Base-by-base conservation (phyloP, 257 asterid genomes). In the Sherardia arvensis region DNA sequence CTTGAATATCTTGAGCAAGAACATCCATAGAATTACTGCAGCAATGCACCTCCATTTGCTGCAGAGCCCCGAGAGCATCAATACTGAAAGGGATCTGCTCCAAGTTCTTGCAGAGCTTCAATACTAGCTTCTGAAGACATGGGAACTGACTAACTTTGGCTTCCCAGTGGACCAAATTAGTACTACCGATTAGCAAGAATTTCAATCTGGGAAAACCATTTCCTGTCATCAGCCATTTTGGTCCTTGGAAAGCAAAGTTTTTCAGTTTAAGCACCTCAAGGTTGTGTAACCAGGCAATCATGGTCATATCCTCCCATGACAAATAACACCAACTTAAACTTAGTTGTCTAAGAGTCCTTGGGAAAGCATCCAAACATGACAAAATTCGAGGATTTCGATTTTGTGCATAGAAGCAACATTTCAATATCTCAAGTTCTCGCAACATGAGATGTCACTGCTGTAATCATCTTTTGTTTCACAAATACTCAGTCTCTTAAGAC, bases 221-320 rank as follows among this genome's bases (percentile, higher is more conserved):
- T 22, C 51, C 66, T 21, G 5, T 59, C 5, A 32, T 53, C 5
- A 33, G 27, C 67, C 67, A 68, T 30, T 22, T 27, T 3, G 43
- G 51, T 49, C 73, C 73, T 32, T 45, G 66, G n/a, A 68, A 68
- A 33, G 67, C 66, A 61, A 48, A 32, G 17, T 60, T 49, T 33
- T 68, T 68, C 23, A 68, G 29, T 33, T 68, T 68, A 10, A 68
- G 67, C 9, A 68, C 67, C 59, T 68, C 62, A 8, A 68, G 67
- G 7, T 34, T 68, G 3, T 60, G 72, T 4, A 68, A 25, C 47
- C 1, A 15, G 20, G 62, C 67, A 18, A 68, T 32, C 3, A 20
- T 32, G 15, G 25, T 4, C 53, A 59, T 68, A 8, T 49, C 61
- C 5, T 48, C 17, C 72, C 72, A 68, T 5, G 40, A 40, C 4